Percentiles rank a stretch among this genome's conserved stretches.
Conservation (phyloP, 1,139 yeast genomes). For the Suhomyces maxii region DNA sequence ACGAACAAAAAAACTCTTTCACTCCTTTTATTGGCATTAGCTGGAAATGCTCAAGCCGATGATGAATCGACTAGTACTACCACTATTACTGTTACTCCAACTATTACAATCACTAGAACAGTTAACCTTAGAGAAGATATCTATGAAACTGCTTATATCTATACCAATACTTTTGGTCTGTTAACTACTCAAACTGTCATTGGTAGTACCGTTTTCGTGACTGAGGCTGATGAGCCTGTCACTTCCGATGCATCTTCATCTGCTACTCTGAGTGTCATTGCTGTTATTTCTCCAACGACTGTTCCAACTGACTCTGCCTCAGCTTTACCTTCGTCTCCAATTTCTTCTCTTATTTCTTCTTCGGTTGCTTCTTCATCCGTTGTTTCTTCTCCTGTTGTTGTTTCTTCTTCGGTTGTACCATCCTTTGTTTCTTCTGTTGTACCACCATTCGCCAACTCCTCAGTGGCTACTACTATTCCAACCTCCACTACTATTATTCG, state of each 20-base stretch:
- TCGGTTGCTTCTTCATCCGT: conserved; percentile 9
- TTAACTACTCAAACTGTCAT: conserved; percentile 35
- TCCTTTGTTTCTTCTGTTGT: background rate
- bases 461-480: no score
- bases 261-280: background rate
- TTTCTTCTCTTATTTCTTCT: conserved; percentile 7
- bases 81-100: conserved; percentile 32
- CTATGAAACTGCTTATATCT: conserved; percentile 37
- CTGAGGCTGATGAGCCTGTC: background rate
- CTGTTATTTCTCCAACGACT: background rate
- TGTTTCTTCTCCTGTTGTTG: conserved; percentile 5
- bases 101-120: conserved; percentile 32
- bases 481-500: no score
- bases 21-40: conserved; percentile 12
- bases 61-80: conserved; percentile 19
- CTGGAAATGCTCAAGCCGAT: conserved; percentile 9
- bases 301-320: background rate
- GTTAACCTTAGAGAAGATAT: conserved; percentile 29
- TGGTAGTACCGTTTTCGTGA: conserved; percentile 24
- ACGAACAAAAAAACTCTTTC: conserved; percentile 7
- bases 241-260: background rate
- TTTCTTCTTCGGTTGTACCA: background rate
- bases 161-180: conserved; percentile 28
- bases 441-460: no score
- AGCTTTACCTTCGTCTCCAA: background rate